Base-by-base conservation (phyloP, 441 rosid species). In the Gossypium trilobum region DNA sequence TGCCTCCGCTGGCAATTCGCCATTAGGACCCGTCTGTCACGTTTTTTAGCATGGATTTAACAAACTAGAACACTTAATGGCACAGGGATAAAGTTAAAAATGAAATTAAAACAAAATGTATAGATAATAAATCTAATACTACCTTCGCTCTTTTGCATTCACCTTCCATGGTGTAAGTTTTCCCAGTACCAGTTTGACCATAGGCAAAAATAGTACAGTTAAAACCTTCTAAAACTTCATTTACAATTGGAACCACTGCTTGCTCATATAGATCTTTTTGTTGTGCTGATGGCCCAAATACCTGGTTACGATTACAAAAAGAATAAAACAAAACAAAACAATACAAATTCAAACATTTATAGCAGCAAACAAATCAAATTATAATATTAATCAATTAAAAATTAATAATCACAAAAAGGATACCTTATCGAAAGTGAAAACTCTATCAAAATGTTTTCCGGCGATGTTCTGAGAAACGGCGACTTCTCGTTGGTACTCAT, bases 121-220 rank as follows among this genome's bases (percentile, higher is more conserved):
- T 19, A 33, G 11, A 54, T 11, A 52, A 51, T 20, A 20, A 8
- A 51, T 11, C 63, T 27, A 67, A 27, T 39, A 69, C 42, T 39
- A 91, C 99, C 98, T 92, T 92, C 46, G 96, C 44, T 77, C 88
- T 88, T 77, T 92, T 88, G 85, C 97, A 91, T 82, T 95, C 99
- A 29, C 99, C 99, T 82, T 95, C 99, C 99, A 95, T 95, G 2
- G 99, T 95, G 79, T 86, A 95, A 1, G 98, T 92, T 68, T 95
- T 95, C 56, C 99, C 99, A 0, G 99, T 95, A 72, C 99, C 99
- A 66, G 98, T 95, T 84, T 95, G 99, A 25, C 99, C 99, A 82
- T 92, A 92, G 0, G 99, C 99, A 77, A 95, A 95, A 65, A 95
- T 95, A 13, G 99, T 95, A 80, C 99, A 95, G 23, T 95, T 95